Percentiles rank a stretch among this genome's conserved stretches.
Conservation (phyloP, 306 rosid species). For the Rosa lucieae region DNA sequence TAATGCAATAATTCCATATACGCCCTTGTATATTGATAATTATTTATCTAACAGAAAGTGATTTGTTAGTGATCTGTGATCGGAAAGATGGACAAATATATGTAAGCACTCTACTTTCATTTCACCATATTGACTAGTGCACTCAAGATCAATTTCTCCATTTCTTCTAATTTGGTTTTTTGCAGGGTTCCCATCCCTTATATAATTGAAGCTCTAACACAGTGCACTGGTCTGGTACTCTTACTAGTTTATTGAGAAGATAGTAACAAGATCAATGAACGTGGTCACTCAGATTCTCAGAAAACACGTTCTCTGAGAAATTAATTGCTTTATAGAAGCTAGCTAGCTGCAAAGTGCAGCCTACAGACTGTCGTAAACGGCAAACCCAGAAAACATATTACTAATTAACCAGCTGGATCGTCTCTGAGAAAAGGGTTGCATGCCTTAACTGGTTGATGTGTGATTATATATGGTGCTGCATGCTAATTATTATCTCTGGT, state of each 20-base stretch:
- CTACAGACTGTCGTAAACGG: neutral
- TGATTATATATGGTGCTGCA: neutral
- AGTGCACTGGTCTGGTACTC: neutral
- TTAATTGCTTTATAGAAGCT: neutral
- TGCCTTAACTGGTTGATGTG: neutral
- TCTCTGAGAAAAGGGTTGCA: neutral
- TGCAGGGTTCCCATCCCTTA: neutral
- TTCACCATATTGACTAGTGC: slow-evolving; percentile 1
- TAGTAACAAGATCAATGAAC: neutral
- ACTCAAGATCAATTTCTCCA: neutral
- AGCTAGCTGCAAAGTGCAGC: neutral
- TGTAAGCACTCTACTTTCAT: neutral
- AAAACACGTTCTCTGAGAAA: neutral
- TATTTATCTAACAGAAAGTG: neutral
- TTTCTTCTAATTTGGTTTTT: neutral
- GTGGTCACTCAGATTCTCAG: neutral
- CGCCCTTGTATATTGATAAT: neutral
- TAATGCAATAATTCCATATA: neutral
- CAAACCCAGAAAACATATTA: neutral
- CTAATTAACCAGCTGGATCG: neutral
- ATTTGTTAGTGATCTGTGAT: neutral
- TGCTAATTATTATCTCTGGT: neutral
- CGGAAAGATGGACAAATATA: neutral
- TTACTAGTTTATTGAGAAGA: neutral
- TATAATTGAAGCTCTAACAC: no score